Percentiles rank a stretch among this genome's conserved stretches.
Conservation (phyloP, 768 basidiomycete genomes). For the Kwoniella shandongensis region DNA sequence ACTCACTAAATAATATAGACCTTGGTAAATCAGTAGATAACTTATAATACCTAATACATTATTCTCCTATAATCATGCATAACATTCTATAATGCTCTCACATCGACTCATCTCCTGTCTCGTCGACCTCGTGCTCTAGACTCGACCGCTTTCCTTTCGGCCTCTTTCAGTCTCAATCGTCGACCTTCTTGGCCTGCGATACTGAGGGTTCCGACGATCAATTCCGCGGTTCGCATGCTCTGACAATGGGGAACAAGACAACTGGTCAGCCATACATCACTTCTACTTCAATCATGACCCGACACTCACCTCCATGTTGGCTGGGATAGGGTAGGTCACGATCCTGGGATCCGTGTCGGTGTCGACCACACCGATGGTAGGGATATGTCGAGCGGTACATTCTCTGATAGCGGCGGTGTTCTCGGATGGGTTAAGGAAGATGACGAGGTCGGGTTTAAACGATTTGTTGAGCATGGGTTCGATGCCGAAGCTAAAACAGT, state of each 20-base stretch:
- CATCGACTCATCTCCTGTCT: constrained; percentile 16
- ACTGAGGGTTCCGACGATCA: constrained; percentile 84
- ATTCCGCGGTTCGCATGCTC: constrained; percentile 80
- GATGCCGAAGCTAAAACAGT: constrained; percentile 44
- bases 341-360: constrained; percentile 92
- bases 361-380: constrained; percentile 91
- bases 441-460: constrained; percentile 75
- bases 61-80: constrained; percentile 12
- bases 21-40: too few species aligned
- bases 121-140: constrained; percentile 11
- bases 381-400: constrained; percentile 82
- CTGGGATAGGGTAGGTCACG: constrained; percentile 97
- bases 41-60: too few species aligned
- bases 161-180: constrained; percentile 31
- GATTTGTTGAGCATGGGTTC: constrained; percentile 43
- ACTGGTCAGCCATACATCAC: neutral
- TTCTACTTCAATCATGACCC: constrained; percentile 1
- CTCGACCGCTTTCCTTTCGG: constrained; percentile 14
- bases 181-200: constrained; percentile 67
- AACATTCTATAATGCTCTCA: neutral
- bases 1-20: too few species aligned
- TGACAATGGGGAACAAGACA: constrained; percentile 5
- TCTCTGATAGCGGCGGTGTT: constrained; percentile 81
- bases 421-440: constrained; percentile 85
- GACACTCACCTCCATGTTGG: constrained; percentile 76